Evolutionary conservation across 2,329 filamentous ascomycete species (phyloP).

Genomic region (Paracamarosporium sp.): DNA sequence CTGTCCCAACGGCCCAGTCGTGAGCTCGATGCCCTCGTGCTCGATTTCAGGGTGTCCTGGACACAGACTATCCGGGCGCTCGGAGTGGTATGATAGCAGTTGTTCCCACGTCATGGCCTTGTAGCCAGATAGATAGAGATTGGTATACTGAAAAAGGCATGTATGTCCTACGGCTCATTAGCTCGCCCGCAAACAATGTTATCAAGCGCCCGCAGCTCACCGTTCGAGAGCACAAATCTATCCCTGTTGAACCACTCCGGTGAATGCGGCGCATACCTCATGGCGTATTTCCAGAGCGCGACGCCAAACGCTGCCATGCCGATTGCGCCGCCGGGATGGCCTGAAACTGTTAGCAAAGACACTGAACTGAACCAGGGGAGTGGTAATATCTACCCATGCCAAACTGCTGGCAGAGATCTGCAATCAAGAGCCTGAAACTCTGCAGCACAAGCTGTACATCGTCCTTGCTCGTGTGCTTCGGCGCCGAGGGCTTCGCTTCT

Average conservation of each 20-base stretch:
- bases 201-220: constrained; percentile 15
- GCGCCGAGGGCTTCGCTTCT: constrained; percentile 21
- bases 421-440: constrained; percentile 68
- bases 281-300: constrained; percentile 65
- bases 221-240: constrained; percentile 66
- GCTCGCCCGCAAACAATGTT: neutral
- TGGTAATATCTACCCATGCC: constrained; percentile 67
- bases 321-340: constrained; percentile 54
- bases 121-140: constrained; percentile 61
- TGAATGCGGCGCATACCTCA: constrained; percentile 62
- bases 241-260: constrained; percentile 65
- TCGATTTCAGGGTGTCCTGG: constrained; percentile 65
- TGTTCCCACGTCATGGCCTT: constrained; percentile 62
- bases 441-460: constrained; percentile 56
- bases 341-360: neutral
- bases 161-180: constrained; percentile 49
- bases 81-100: constrained; percentile 61
- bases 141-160: constrained; percentile 60
- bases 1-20: constrained; percentile 64
- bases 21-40: constrained; percentile 62
- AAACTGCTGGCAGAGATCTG: constrained; percentile 72
- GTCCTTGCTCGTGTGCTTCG: constrained; percentile 19
- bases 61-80: constrained; percentile 54
- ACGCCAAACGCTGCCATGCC: constrained; percentile 66
- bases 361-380: neutral